Base-by-base conservation (phyloP, 805 yeast species). In the Candida parachauliodes region DNA sequence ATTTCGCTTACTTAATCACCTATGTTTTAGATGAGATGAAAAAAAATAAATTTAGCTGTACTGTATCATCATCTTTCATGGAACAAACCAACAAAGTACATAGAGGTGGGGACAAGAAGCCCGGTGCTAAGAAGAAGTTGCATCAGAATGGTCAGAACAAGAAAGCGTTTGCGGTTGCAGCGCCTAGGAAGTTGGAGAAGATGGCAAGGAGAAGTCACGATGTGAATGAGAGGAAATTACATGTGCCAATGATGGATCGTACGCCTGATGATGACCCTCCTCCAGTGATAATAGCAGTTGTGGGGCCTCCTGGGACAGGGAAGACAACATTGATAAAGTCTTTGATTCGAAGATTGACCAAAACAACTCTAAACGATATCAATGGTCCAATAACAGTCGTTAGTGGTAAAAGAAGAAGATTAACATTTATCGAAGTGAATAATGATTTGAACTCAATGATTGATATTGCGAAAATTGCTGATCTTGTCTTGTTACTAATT, bases 291-390 rank as follows among this genome's bases (percentile, higher is more conserved):
- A 88, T 93, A 17, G 96, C 96, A 0, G 95, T 93, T 6, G 96
- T 93, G 9, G 99, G 99, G 0, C 99, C 99, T 9, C 95, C 96
- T 8, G 99, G 99, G 11, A 93, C 98, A 0, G 99, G 99, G 47
- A 93, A 93, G 57, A 79, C 97, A 11, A 91, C 98, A 0, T 70
- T 93, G 52, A 87, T 93, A 52, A 83, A 88, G 57, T 88, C 97
- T 5, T 68, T 93, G 39, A 88, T 93, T 5, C 76, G 91, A 60
- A 69, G 97, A 57, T 74, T 87, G 60, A 79, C 98, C 4, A 93
- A 93, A 60, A 87, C 94, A 20, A 77, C 93, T 0, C 61, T 93
- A 31, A 70, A 78, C 23, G 98, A 93, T 48, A 77, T 93, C 38
- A 86, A 86, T 51, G 99, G 99, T 7, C 98, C 99, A 11, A 81